Evolutionary conservation across 2,329 filamentous ascomycete genomes (phyloP).

Genomic region (Aspergillus glaucus): DNA sequence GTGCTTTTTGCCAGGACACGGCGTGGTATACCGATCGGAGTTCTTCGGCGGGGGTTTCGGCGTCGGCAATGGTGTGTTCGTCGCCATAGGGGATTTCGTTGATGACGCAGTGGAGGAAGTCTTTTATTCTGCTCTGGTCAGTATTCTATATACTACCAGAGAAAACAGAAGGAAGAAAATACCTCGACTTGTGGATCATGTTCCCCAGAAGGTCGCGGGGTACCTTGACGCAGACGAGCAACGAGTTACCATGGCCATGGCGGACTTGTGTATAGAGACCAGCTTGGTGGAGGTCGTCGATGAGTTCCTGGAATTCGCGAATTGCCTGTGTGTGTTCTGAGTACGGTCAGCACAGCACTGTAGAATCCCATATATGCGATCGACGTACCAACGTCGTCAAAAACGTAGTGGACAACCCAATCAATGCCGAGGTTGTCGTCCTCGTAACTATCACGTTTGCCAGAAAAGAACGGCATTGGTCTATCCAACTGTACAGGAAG

Average conservation of each 20-base stretch:
- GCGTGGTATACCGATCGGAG: constrained; percentile 82
- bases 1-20: constrained; percentile 64
- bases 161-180: constrained; percentile 7
- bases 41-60: constrained; percentile 80
- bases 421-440: constrained; percentile 66
- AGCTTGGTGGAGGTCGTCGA: constrained; percentile 66
- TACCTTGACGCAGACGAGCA: constrained; percentile 78
- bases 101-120: constrained; percentile 88
- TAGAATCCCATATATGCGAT: background rate
- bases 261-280: constrained; percentile 87
- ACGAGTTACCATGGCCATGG: constrained; percentile 64
- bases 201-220: constrained; percentile 69
- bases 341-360: background rate
- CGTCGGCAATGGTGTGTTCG: constrained; percentile 64
- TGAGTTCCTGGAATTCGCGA: constrained; percentile 69
- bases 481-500: background rate
- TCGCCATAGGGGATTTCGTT: constrained; percentile 69
- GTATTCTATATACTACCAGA: background rate
- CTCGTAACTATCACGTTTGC: constrained; percentile 14
- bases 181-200: constrained; percentile 77
- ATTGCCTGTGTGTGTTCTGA: constrained; percentile 64
- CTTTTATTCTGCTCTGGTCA: constrained; percentile 61
- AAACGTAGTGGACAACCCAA: constrained; percentile 77
- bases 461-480: constrained; percentile 22
- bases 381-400: constrained; percentile 58